Conservation (phyloP, 345 rosid species). For the Hibiscus trionum region DNA sequence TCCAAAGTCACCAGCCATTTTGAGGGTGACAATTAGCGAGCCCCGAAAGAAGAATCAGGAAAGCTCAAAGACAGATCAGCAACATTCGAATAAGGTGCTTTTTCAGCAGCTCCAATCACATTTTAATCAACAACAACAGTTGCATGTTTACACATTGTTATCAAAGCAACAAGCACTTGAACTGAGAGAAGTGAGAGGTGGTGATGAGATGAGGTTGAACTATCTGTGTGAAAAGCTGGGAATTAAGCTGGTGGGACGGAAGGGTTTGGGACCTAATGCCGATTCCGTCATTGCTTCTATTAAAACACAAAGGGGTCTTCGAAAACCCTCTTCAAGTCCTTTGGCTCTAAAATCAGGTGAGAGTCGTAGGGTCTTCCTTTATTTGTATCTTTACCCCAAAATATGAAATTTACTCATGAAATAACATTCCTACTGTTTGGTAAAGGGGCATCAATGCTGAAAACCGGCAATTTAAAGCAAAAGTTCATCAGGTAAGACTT, state of each 20-base stretch:
- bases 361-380: not conserved
- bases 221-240: constrained; percentile 78
- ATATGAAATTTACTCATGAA: not conserved
- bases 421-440: constrained; percentile 12
- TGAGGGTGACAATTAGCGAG: constrained; percentile 69
- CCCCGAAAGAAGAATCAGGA: constrained; percentile 61
- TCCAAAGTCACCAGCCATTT: constrained; percentile 69
- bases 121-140: constrained; percentile 87
- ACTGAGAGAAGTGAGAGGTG: constrained; percentile 94
- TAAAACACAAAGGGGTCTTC: constrained; percentile 26
- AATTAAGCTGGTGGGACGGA: constrained; percentile 78
- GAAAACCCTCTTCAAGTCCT: constrained; percentile 1
- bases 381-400: not conserved
- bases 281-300: constrained; percentile 86
- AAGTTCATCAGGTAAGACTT: constrained; percentile 54
- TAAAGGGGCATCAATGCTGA: constrained; percentile 52
- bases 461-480: constrained; percentile 54
- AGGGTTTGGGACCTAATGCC: constrained; percentile 24
- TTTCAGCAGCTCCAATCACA: constrained; percentile 98
- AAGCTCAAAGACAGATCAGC: constrained; percentile 55
- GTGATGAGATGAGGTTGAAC: constrained; percentile 80
- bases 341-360: constrained; percentile 5
- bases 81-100: constrained; percentile 76
- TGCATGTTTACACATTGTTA: constrained; percentile 75
- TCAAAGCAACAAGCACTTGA: constrained; percentile 86